Evolutionary conservation across 2,329 filamentous ascomycete genomes (phyloP).

Genomic region (Ilyonectria robusta): DNA sequence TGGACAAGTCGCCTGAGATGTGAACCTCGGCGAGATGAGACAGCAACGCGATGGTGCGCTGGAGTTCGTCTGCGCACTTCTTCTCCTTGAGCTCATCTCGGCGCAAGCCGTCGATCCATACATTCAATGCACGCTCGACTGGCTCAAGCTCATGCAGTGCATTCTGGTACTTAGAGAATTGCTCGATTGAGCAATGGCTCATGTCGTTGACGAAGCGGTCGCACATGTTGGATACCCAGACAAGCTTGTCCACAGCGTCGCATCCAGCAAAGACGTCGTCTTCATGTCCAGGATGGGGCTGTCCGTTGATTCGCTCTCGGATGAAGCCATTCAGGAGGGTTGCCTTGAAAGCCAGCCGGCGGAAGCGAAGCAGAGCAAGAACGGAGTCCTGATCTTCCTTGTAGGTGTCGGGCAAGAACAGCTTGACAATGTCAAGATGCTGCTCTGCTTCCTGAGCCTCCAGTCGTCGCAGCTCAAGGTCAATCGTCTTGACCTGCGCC

Average conservation of each 20-base stretch:
- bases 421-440: constrained; percentile 88
- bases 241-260: constrained; percentile 87
- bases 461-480: constrained; percentile 87
- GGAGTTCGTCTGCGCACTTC: constrained; percentile 84
- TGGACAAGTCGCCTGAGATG: constrained; percentile 77
- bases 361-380: constrained; percentile 89
- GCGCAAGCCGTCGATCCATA: constrained; percentile 87
- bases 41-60: constrained; percentile 88
- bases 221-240: constrained; percentile 87
- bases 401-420: constrained; percentile 90
- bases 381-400: constrained; percentile 87
- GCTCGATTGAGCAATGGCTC: constrained; percentile 80
- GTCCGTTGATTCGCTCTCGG: constrained; percentile 81
- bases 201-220: constrained; percentile 88
- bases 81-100: constrained; percentile 89
- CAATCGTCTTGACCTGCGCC: constrained; percentile 94
- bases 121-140: constrained; percentile 89
- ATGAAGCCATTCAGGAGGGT: constrained; percentile 83
- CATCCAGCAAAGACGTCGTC: constrained; percentile 86
- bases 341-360: constrained; percentile 90
- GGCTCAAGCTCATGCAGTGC: constrained; percentile 91
- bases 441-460: constrained; percentile 91
- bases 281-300: constrained; percentile 76
- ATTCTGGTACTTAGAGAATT: constrained; percentile 84
- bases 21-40: constrained; percentile 88